Percentiles rank a stretch among this genome's conserved stretches.
Conservation (phyloP, 2,329 filamentous ascomycete genomes). For the Colletotrichum aenigma region DNA sequence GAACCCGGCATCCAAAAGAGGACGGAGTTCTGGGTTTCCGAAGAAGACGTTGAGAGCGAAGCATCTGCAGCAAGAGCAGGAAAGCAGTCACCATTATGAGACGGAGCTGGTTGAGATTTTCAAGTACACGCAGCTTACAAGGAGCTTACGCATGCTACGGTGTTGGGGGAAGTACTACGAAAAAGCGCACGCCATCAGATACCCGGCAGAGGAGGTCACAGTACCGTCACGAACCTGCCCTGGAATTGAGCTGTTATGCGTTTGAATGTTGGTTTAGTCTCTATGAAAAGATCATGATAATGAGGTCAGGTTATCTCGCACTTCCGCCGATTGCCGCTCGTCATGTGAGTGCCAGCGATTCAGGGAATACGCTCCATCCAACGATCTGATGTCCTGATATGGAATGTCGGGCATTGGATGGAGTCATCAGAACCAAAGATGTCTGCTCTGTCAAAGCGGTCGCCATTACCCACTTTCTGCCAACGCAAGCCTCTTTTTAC, state of each 20-base stretch:
- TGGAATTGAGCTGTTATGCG: neutral
- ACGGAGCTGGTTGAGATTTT: neutral
- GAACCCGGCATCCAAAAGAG: slow-evolving; percentile 23
- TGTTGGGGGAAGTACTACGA: neutral
- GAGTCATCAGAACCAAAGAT: neutral
- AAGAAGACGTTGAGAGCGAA: slow-evolving; percentile 11
- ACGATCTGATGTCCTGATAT: neutral
- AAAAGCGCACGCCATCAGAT: neutral
- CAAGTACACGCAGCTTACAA: neutral
- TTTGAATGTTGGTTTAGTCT: neutral
- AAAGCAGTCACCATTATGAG: neutral
- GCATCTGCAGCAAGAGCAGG: neutral
- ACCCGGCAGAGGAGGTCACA: slow-evolving; percentile 7
- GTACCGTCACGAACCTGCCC: neutral
- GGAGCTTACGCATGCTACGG: neutral
- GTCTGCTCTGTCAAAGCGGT: neutral
- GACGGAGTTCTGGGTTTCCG: slow-evolving; percentile 23
- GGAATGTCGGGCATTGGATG: neutral
- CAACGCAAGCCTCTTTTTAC: neutral
- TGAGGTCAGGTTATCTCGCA: neutral
- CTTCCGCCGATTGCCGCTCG: neutral
- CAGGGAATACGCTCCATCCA: neutral
- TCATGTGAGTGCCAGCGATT: neutral
- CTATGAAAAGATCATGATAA: neutral
- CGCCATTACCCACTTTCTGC: neutral